Base-by-base conservation (phyloP, 331 rosid species). In the Malus hybrid region DNA sequence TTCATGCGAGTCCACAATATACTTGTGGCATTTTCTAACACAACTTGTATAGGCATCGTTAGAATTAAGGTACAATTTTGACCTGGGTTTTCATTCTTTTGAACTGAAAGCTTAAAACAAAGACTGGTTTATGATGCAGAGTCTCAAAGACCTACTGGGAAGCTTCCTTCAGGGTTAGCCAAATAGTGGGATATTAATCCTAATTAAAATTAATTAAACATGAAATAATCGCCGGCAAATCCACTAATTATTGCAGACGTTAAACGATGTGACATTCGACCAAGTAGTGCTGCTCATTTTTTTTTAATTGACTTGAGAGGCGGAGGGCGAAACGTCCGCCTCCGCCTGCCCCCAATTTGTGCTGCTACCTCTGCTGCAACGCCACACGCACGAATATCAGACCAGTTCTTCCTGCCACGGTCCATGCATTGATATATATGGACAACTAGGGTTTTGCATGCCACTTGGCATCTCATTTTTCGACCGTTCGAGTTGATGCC, bases 161-260 rank as follows among this genome's bases (percentile, higher is more conserved):
- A 69, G 36, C 75, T 39, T 9, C 46, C 46, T 39, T 8, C 62
- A 20, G 6, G 20, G 68, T 27, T 28, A 33, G 76, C 34, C 48
- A 52, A 70, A 46, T n/a, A 62, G 20, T 28, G 46, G 46, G 12
- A 39, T 39, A 9, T 39, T 39, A 9, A 22, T 70, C 22, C 64
- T 16, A 7, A 39, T 39, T 39, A 39, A 14, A 39, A 4, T 10
- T 20, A 72, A 56, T 11, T 12, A 46, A 50, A 71, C 65, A 15
- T 11, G 22, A 24, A 62, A 44, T 64, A 42, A 70, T 70, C 73
- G 64, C 80, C 73, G 65, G 70, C 77, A 32, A 71, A 70, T n/a
- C 69, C 50, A 56, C 31, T 60, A 15, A 39, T 39, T 6, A 52
- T 24, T 12, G 76, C 27, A 31, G 76, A 60, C 70, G 46, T 39